These are phyloP conservation scores for Botrytis galanthina DNA, from an alignment of 2,329 filamentous ascomycete species.

Conservation along the genomic window DNA sequence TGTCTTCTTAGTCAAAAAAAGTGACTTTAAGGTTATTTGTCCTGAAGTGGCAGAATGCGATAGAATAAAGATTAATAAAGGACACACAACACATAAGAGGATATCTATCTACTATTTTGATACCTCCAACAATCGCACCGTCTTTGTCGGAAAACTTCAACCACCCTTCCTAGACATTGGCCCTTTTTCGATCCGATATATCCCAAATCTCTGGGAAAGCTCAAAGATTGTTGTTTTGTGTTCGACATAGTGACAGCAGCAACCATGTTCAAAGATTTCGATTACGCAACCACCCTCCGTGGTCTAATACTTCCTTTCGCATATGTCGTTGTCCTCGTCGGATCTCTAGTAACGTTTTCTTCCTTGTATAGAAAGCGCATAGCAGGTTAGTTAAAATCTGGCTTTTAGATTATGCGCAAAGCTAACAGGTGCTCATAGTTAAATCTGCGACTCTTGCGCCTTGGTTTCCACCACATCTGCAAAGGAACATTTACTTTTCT, in stretches of 20 bases:
- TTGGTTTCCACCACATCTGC: slow-evolving; percentile 89
- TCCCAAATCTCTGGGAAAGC: neutral
- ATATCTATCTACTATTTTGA: neutral
- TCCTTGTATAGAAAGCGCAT: slow-evolving; percentile 91
- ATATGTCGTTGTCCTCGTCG: slow-evolving; percentile 83
- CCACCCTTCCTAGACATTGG: neutral
- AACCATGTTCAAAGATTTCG: slow-evolving; percentile 43
- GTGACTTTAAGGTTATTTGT: slow-evolving; percentile 18
- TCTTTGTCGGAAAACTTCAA: neutral
- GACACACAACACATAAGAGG: slow-evolving; percentile 7
- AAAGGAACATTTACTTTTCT: slow-evolving; percentile 92
- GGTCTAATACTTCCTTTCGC: slow-evolving; percentile 82
- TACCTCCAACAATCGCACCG: neutral
- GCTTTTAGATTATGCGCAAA: slow-evolving; percentile 3
- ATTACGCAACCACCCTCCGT: slow-evolving; percentile 61
- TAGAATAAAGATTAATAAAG: slow-evolving; percentile 5
- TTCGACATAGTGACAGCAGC: slow-evolving; percentile 1
- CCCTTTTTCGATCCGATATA: neutral
- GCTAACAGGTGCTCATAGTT: slow-evolving; percentile 44
- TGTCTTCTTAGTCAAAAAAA: neutral
- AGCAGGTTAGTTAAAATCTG: slow-evolving; percentile 57
- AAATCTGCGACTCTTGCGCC: slow-evolving; percentile 83
- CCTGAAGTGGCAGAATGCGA: slow-evolving; percentile 14
- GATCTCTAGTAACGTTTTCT: slow-evolving; percentile 88
- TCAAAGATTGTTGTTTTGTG: neutral